These are phyloP conservation scores for Kockovaella imperatae DNA, from an alignment of 768 basidiomycete genomes.

Conservation along the genomic window DNA sequence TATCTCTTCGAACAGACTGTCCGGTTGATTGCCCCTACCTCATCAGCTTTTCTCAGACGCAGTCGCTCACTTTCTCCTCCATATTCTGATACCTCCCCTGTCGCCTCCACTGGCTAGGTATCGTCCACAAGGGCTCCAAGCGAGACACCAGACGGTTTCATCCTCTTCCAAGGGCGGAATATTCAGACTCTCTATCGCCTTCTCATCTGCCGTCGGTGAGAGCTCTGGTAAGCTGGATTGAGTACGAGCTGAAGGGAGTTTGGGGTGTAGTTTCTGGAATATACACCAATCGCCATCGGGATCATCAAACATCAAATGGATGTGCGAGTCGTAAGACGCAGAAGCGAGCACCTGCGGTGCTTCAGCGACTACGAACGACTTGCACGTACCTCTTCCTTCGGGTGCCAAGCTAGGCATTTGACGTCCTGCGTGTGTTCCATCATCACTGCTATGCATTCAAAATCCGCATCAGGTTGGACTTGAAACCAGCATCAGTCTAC, in stretches of 20 bases:
- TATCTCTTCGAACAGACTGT: constrained; percentile 26
- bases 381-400: constrained; percentile 70
- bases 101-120: constrained; percentile 86
- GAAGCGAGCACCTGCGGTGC: constrained; percentile 76
- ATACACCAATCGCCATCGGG: constrained; percentile 91
- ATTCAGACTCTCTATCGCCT: constrained; percentile 15
- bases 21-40: constrained; percentile 25
- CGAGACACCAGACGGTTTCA: constrained; percentile 83
- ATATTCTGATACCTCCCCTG: constrained; percentile 72
- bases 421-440: constrained; percentile 98
- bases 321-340: constrained; percentile 91
- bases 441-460: constrained; percentile 86
- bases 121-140: constrained; percentile 65
- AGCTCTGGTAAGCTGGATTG: constrained; percentile 8
- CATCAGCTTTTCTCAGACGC: neutral
- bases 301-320: constrained; percentile 88
- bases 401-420: constrained; percentile 91
- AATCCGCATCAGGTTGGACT: constrained; percentile 88
- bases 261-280: constrained; percentile 59
- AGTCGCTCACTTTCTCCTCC: constrained; percentile 54
- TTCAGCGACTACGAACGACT: neutral
- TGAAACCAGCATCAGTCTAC: constrained; percentile 2
- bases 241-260: constrained; percentile 18
- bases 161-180: constrained; percentile 40
- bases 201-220: constrained; percentile 14